Percentiles rank a stretch among this genome's conserved stretches.
Conservation (phyloP, 1,284 basidiomycete species). For the Mycena citricolor region DNA sequence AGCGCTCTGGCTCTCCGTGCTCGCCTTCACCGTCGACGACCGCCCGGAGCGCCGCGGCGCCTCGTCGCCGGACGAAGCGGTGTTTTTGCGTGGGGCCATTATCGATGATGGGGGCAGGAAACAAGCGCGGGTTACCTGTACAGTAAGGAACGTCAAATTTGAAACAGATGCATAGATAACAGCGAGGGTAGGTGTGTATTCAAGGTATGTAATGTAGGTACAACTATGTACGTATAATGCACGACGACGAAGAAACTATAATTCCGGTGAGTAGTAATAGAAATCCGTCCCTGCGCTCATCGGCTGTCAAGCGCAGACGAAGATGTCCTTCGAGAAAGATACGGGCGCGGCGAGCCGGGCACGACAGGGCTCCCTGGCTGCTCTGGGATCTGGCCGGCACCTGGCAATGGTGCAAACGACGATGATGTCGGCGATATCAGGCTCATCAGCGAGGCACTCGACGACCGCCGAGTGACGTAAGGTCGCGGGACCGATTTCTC, state of each 20-base stretch:
- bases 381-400: constrained; percentile 15
- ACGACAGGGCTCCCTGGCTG: constrained; percentile 15
- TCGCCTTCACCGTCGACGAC: constrained; percentile 41
- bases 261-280: no score
- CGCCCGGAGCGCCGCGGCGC: constrained; percentile 47
- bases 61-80: constrained; percentile 20
- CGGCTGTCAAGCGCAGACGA: constrained; percentile 14
- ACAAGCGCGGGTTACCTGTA: constrained; percentile 5
- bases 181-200: no score
- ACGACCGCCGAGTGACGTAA: constrained; percentile 56
- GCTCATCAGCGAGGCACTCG: constrained; percentile 44
- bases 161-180: neutral
- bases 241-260: no score
- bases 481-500: constrained; percentile 50
- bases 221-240: no score
- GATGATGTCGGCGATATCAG: constrained; percentile 34
- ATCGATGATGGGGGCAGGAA: constrained; percentile 21
- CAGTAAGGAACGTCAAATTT: neutral
- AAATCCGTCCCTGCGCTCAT: constrained; percentile 21
- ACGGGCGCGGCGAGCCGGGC: constrained; percentile 17
- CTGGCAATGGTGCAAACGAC: constrained; percentile 18
- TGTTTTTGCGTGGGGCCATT: constrained; percentile 39
- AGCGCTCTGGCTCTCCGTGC: constrained; percentile 27
- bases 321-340: constrained; percentile 18
- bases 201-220: no score